Evolutionary conservation across 176 grass and related monocot genomes (phyloP), one percentile per base, ranked within the genome.

Genomic region (Rhipidocladum racemiflorum): DNA sequence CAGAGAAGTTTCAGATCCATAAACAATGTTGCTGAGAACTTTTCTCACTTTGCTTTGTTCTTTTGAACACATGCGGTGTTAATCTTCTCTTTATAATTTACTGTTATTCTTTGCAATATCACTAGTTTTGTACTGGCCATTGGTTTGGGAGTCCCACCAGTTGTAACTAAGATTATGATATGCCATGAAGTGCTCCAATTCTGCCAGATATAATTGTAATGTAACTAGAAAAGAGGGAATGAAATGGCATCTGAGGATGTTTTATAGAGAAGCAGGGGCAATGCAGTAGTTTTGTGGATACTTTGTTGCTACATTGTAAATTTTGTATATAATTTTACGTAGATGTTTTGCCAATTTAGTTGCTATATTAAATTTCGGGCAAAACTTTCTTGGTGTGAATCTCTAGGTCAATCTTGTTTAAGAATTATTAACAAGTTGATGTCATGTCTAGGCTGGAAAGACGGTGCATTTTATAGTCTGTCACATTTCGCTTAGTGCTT

Each of bases 371-470:
- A 74, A 28, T 61, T 84, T 20, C 10, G 39, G 72, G 57, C 27
- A 62, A 40, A 64, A 57, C 36, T 69, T 68, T 77, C 28, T 42
- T 43, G 9, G 17, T 51, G 68, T 34, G 27, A 63, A n/a, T 54
- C 6, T 69, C 29, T 16, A 23, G 55, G 27, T 65, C 63, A 74
- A 75, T 69, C 46, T 66, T 80, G 55, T 73, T 73, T 74, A 13
- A 34, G 46, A 79, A n/a, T 65, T 56, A 35, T 46, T 69, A 57
- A 61, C 4, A 34, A 87, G 38, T 1, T 78, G 66, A 76, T 79
- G 30, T 65, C 68, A 77, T 84, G 74, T 59, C 8, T 81, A 79
- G 9, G 57, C 77, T 80, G 49, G 29, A 59, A 83, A 43, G 29
- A 9, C 7, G 25, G 35, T 45, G 28, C 29, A 67, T 84, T 80